Evolutionary conservation across 768 basidiomycete species (phyloP), one percentile per base, ranked within the genome.

Genomic region (Tylopilus cervinicoccineus): DNA sequence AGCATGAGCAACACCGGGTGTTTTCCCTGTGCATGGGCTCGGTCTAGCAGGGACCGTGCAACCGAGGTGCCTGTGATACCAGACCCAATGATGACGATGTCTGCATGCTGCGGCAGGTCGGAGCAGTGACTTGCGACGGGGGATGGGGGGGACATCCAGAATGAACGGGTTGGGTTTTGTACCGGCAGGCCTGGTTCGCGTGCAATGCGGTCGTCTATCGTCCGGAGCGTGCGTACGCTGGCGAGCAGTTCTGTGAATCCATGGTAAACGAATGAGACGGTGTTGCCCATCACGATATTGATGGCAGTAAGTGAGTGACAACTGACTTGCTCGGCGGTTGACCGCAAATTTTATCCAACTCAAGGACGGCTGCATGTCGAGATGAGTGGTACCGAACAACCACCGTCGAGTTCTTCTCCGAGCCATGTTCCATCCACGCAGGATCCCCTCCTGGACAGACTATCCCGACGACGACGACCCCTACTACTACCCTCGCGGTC

Each of bases 81-180:
- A n/a, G 83, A 84, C 3, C 88, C 88, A 45, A 90, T 76, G 43
- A 90, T 71, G 22, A 88, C 78, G 4, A 88, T 65, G 54, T 89
- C 87, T 1, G 76, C 84, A 45, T 80, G 66, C 0, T 58, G 58
- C 5, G 66, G 66, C 19, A 66, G 31, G 26, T 58, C 44, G 4
- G 64, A 60, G 38, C 42, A 47, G 43, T 66, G 40, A 0, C 73
- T 76, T 8, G 79, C 68, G 26, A 84, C 72, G 7, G 74, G 64
- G 3, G 82, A 75, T 0, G 70, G 67, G 0, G 84, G 83, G 10
- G 69, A 56, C 34, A 76, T 76, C 87, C 87, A 90, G 61, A 83
- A 86, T 1, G 87, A 72, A 10, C 65, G 61, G 0, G 76, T 78
- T 1, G 84, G 76, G 44, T 76, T 72, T 0, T 71, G 63, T 1